Percentiles rank a stretch among this genome's conserved stretches.
These are phyloP conservation scores for Colletotrichum magnum DNA, from an alignment of 2,329 filamentous ascomycete species.

Conservation along the genomic window DNA sequence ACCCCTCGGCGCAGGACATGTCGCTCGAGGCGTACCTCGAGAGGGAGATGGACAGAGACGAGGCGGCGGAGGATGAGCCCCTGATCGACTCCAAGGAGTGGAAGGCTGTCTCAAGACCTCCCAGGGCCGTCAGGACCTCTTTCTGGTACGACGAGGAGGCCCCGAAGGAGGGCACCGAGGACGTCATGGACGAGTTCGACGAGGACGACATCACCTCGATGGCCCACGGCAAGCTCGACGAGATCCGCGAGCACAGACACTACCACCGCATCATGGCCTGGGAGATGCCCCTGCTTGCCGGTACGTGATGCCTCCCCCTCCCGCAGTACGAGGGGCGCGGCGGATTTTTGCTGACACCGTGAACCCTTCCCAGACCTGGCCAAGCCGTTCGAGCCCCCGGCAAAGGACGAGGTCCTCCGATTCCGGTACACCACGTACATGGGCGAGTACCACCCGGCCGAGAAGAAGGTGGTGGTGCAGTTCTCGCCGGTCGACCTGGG, in stretches of 20 bases:
- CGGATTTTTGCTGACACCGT: not conserved
- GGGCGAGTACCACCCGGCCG: slow-evolving; percentile 91
- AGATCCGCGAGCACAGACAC: slow-evolving; percentile 89
- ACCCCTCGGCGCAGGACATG: slow-evolving; percentile 43
- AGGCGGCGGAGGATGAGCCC: slow-evolving; percentile 27
- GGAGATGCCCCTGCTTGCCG: slow-evolving; percentile 93
- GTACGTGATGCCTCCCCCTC: slow-evolving; percentile 66
- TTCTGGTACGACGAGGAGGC: slow-evolving; percentile 68
- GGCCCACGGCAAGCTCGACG: slow-evolving; percentile 88
- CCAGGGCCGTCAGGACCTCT: slow-evolving; percentile 52
- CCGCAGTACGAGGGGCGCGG: not conserved
- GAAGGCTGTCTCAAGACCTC: slow-evolving; percentile 40
- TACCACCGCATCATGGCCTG: slow-evolving; percentile 90
- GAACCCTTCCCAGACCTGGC: slow-evolving; percentile 75
- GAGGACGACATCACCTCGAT: slow-evolving; percentile 88
- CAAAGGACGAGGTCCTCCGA: slow-evolving; percentile 78
- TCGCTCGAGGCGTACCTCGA: slow-evolving; percentile 33
- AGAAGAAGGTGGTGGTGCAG: slow-evolving; percentile 94
- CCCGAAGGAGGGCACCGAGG: slow-evolving; percentile 62
- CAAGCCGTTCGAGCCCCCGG: slow-evolving; percentile 83
- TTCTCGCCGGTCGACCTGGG: slow-evolving; percentile 83
- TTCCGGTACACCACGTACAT: slow-evolving; percentile 98
- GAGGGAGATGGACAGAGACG: slow-evolving; percentile 24
- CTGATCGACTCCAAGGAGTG: slow-evolving; percentile 37
- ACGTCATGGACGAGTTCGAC: slow-evolving; percentile 73